A percentile compares a stretch with the other conserved stretches of the same genome.
Evolutionary conservation across 352 stramenopile genomes (phyloP).

Genomic region (Plasmopara muralis): DNA sequence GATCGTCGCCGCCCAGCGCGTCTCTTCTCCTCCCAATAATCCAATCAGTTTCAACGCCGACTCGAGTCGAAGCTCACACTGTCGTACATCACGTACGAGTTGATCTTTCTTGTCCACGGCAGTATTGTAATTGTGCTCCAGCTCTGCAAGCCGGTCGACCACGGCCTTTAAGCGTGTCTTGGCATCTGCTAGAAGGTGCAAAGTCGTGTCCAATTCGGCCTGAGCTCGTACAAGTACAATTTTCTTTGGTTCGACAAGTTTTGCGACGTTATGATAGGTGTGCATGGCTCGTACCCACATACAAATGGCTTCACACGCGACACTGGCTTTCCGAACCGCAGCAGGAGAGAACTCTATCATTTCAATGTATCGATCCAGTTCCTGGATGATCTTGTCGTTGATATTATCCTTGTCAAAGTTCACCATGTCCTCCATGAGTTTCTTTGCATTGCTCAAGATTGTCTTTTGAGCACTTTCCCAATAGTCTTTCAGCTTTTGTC

Average conservation of each 20-base stretch:
- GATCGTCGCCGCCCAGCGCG: slow-evolving; percentile 84
- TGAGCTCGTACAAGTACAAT: slow-evolving; percentile 77
- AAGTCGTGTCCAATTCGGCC: slow-evolving; percentile 80
- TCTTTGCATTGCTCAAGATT: slow-evolving; percentile 81
- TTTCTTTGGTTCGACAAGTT: slow-evolving; percentile 91
- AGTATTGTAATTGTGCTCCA: slow-evolving; percentile 84
- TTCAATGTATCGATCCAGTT: slow-evolving; percentile 86
- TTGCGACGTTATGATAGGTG: slow-evolving; percentile 88
- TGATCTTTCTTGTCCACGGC: slow-evolving; percentile 86
- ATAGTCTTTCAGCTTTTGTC: slow-evolving; percentile 88
- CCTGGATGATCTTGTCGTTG: slow-evolving; percentile 77
- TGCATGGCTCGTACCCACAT: slow-evolving; percentile 93
- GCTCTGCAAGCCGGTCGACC: slow-evolving; percentile 83
- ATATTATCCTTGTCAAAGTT: slow-evolving; percentile 90
- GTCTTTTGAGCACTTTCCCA: slow-evolving; percentile 87
- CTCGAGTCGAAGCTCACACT: slow-evolving; percentile 85
- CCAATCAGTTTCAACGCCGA: slow-evolving; percentile 88
- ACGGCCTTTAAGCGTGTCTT: slow-evolving; percentile 79
- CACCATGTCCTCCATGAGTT: slow-evolving; percentile 87
- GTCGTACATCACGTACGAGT: slow-evolving; percentile 63
- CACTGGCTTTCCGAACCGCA: slow-evolving; percentile 84
- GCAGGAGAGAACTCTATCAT: slow-evolving; percentile 89
- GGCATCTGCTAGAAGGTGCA: slow-evolving; percentile 80
- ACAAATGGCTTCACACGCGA: slow-evolving; percentile 90
- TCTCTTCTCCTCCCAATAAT: slow-evolving; percentile 85